These are phyloP conservation scores for Arxiozyma slooffiae DNA, from an alignment of 1,139 yeast species.

Conservation along the genomic window DNA sequence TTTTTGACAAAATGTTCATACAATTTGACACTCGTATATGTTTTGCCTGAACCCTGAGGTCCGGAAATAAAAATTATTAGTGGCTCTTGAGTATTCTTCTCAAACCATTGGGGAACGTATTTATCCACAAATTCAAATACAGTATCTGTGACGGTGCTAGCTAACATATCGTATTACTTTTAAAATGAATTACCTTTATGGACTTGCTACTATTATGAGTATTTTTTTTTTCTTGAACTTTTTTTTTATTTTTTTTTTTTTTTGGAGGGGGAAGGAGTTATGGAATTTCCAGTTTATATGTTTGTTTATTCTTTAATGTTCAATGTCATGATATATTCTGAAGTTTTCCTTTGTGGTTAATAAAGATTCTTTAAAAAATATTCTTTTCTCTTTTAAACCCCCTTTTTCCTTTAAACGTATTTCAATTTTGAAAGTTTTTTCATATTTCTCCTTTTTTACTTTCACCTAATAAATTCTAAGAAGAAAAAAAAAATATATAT, in stretches of 20 bases:
- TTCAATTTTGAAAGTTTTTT: background rate
- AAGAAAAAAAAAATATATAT: too few relatives aligned
- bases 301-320: too few relatives aligned
- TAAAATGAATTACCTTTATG: background rate
- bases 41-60: constrained; percentile 91
- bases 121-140: constrained; percentile 29
- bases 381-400: background rate
- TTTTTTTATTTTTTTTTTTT: too few relatives aligned
- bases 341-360: background rate
- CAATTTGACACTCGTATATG: constrained; percentile 45
- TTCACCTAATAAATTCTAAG: background rate
- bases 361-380: background rate
- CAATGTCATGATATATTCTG: too few relatives aligned
- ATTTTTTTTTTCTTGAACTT: background rate
- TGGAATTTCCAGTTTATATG: background rate
- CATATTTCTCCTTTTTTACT: background rate
- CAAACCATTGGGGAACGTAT: constrained; percentile 19
- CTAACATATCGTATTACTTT: constrained; percentile 39
- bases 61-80: constrained; percentile 67
- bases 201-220: background rate
- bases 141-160: constrained; percentile 91
- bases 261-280: too few relatives aligned
- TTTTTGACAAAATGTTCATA: constrained; percentile 31
- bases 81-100: constrained; percentile 31
- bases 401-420: background rate